phyloP scores from a whole-genome alignment of 192 early-diverging fungal genomes.

The Gryganskiella cystojenkinii region DNA sequence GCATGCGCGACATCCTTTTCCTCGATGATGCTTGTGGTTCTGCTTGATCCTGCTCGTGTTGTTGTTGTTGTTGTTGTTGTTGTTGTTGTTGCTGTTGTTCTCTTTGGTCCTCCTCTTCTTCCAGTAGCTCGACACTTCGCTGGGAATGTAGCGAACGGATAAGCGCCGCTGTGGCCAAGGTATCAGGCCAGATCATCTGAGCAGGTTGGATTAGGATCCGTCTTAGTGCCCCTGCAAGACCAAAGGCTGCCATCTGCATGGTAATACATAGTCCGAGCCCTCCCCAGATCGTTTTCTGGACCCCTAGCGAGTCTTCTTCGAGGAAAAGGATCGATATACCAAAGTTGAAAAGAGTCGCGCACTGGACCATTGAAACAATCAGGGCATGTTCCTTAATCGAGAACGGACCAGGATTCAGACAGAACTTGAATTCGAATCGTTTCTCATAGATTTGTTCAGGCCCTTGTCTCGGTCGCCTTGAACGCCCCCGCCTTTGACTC shows the following conservation, averaged over 20 bases:
- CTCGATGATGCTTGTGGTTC: conserved; percentile 3
- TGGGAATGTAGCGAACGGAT: conserved; percentile 75
- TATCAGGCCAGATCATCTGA: conserved; percentile 87
- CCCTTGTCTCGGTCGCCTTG: too few species aligned
- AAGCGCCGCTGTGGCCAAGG: conserved; percentile 75
- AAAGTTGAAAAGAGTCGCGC: conserved; percentile 57
- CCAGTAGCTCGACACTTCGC: conserved; percentile 14
- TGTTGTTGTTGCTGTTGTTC: conserved; percentile 4
- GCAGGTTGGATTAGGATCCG: conserved; percentile 82
- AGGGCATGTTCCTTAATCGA: conserved; percentile 71
- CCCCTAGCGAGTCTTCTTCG: conserved; percentile 58
- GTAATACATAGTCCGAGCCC: conserved; percentile 63
- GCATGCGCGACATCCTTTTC: conserved; percentile 54
- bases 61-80: not conserved
- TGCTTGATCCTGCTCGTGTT: too few species aligned
- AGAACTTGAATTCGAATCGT: conserved; percentile 50
- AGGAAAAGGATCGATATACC: conserved; percentile 62
- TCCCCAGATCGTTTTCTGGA: conserved; percentile 57
- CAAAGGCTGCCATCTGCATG: conserved; percentile 55
- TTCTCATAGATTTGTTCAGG: conserved; percentile 2
- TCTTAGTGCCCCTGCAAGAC: conserved; percentile 53
- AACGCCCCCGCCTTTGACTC: conserved; percentile 34
- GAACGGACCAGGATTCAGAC: conserved; percentile 69
- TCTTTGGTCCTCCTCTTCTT: not conserved
- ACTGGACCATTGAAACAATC: conserved; percentile 64